phyloP scores from a whole-genome alignment of 306 rosid species.

The Sindora glabra region DNA sequence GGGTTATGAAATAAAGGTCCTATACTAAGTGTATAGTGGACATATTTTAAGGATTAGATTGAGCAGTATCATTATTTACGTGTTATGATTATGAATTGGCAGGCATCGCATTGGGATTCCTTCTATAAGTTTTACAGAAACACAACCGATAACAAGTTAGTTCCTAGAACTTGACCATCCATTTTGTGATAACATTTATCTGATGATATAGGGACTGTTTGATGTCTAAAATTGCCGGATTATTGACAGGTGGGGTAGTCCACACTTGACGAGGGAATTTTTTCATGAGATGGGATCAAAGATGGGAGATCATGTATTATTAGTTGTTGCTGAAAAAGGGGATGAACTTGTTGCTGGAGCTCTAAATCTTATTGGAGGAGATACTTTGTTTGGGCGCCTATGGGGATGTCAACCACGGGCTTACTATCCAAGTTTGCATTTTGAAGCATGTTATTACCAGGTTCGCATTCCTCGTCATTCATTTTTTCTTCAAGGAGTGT shows the following conservation, averaged over 20 bases:
- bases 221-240: constrained; percentile 10
- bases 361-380: constrained; percentile 96
- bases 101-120: constrained; percentile 88
- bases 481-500: not conserved
- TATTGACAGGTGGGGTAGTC: constrained; percentile 84
- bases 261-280: constrained; percentile 80
- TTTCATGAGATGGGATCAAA: constrained; percentile 74
- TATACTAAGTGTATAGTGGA: not conserved
- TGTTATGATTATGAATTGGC: constrained; percentile 27
- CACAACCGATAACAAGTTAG: constrained; percentile 89
- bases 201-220: not conserved
- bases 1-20: constrained; percentile 89
- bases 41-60: not conserved
- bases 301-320: too few species aligned
- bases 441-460: constrained; percentile 99
- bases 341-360: constrained; percentile 88
- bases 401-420: constrained; percentile 81
- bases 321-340: constrained; percentile 83
- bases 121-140: constrained; percentile 78
- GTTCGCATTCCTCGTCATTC: constrained; percentile 22
- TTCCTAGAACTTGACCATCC: constrained; percentile 8
- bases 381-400: constrained; percentile 81
- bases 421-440: constrained; percentile 83
- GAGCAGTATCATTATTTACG: not conserved
- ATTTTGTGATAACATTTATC: not conserved